These are phyloP conservation scores for Calvatia gigantea DNA, from an alignment of 768 basidiomycete species.

Conservation along the genomic window DNA sequence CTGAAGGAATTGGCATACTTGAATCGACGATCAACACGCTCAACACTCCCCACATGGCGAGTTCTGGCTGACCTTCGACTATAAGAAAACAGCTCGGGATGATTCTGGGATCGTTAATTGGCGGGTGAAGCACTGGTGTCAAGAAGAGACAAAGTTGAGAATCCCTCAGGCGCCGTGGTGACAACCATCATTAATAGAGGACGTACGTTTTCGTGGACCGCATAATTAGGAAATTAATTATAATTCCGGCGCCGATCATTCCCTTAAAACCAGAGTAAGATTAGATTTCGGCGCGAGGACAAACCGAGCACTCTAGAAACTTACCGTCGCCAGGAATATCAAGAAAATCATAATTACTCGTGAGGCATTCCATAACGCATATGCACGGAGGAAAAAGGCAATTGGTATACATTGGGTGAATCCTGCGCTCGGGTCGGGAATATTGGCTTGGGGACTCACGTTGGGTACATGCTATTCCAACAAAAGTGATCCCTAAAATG, in stretches of 20 bases:
- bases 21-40: neutral
- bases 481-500: neutral
- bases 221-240: neutral
- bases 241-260: neutral
- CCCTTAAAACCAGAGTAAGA: neutral
- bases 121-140: neutral
- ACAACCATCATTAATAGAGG: neutral
- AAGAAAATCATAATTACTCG: neutral
- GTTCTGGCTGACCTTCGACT: neutral
- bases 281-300: no score
- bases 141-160: neutral
- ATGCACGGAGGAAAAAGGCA: neutral
- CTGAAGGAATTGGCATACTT: no score
- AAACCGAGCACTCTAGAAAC: neutral
- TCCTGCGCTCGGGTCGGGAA: neutral
- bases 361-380: neutral
- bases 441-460: neutral
- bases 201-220: neutral
- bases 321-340: neutral
- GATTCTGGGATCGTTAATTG: neutral
- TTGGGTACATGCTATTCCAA: neutral
- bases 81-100: neutral
- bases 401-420: neutral
- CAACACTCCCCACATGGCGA: neutral
- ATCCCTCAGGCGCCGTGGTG: neutral